Percentiles rank a stretch among this genome's conserved stretches.
phyloP scores from a whole-genome alignment of 192 early-diverging fungal genomes.

The Coemansia sp. region DNA sequence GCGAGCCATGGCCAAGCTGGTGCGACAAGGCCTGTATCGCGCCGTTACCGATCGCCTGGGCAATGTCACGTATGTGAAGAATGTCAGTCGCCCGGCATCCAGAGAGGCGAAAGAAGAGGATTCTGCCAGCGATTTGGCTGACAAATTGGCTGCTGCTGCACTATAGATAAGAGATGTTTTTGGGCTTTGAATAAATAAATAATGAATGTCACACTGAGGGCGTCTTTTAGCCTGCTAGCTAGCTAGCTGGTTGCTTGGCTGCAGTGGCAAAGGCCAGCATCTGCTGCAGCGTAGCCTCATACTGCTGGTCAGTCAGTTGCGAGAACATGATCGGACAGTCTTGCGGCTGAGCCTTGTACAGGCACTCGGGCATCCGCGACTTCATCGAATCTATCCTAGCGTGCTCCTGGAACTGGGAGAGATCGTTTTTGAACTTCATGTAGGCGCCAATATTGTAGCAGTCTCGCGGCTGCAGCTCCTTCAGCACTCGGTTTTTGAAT shows the following conservation, averaged over 20 bases:
- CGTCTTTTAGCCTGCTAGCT: not conserved
- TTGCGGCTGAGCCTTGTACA: slow-evolving; percentile 35
- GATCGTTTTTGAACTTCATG: slow-evolving; percentile 50
- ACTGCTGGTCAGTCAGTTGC: slow-evolving; percentile 43
- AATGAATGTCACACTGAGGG: not conserved
- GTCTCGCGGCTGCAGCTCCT: slow-evolving; percentile 46
- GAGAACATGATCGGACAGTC: slow-evolving; percentile 57
- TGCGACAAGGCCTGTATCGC: slow-evolving; percentile 35
- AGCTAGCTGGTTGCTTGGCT: not conserved
- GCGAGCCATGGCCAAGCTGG: slow-evolving; percentile 33
- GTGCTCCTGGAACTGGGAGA: slow-evolving; percentile 44
- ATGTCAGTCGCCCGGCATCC: not conserved
- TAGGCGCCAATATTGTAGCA: slow-evolving; percentile 53
- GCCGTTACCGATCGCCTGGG: slow-evolving; percentile 41
- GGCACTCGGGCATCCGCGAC: slow-evolving; percentile 33
- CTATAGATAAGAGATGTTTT: not conserved
- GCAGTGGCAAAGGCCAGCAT: slow-evolving; percentile 13
- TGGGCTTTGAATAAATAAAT: not conserved
- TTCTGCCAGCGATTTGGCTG: slow-evolving; percentile 5
- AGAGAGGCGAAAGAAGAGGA: slow-evolving; percentile 1
- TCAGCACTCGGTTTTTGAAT: slow-evolving; percentile 80
- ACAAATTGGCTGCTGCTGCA: not conserved
- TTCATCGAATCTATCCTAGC: slow-evolving; percentile 42
- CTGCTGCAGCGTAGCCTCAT: slow-evolving; percentile 32
- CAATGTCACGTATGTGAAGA: slow-evolving; percentile 38